A percentile compares a stretch with the other conserved stretches of the same genome.
phyloP scores from a whole-genome alignment of 2,329 filamentous ascomycete genomes.

The Neofusicoccum sp. region DNA sequence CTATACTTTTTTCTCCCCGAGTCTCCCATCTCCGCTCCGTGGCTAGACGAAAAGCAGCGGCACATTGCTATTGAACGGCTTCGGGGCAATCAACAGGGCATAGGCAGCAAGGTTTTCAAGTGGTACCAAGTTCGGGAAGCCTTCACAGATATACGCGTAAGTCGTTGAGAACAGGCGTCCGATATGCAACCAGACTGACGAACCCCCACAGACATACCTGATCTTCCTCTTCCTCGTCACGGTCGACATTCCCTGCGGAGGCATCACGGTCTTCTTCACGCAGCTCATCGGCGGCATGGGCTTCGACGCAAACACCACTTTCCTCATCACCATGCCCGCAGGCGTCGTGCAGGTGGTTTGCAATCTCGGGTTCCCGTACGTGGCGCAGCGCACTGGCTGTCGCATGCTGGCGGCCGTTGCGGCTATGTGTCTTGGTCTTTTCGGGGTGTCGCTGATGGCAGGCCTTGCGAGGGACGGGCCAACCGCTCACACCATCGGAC shows the following conservation, averaged over 20 bases:
- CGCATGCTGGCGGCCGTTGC: background rate
- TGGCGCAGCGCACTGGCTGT: background rate
- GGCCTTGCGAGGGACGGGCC: background rate
- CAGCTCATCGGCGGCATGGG: slow-evolving; percentile 7
- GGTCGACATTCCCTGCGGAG: background rate
- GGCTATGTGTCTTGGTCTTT: slow-evolving; percentile 4
- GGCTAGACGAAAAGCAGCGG: slow-evolving; percentile 59
- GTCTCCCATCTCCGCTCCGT: slow-evolving; percentile 63
- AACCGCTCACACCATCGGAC: background rate
- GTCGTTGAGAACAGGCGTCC: background rate
- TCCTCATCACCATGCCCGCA: background rate
- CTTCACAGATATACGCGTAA: slow-evolving; percentile 15
- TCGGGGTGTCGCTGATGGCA: background rate
- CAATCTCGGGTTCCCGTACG: background rate
- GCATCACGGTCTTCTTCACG: background rate
- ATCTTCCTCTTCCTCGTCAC: background rate
- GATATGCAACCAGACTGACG: too few species aligned
- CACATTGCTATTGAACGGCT: slow-evolving; percentile 60
- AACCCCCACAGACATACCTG: background rate
- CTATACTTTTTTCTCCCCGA: slow-evolving; percentile 60
- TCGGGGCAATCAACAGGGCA: slow-evolving; percentile 44
- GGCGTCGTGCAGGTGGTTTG: background rate
- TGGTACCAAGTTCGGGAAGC: slow-evolving; percentile 19
- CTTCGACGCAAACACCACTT: background rate
- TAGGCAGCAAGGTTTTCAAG: slow-evolving; percentile 10